Evolutionary conservation across 2,329 filamentous ascomycete genomes (phyloP), one percentile per base, ranked within the genome.

Genomic region (Monilinia aucupariae): DNA sequence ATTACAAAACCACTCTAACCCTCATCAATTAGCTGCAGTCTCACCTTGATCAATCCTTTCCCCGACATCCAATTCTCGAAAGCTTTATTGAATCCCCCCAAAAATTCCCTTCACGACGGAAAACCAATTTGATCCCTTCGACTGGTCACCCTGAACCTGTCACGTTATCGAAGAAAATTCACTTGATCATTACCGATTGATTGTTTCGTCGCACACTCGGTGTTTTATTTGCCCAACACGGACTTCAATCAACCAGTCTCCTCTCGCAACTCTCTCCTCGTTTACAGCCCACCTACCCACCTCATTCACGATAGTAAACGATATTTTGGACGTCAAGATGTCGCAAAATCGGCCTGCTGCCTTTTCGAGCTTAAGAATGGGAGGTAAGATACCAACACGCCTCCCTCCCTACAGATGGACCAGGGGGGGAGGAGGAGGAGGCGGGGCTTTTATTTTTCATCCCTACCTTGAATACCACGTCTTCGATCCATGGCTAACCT

Each of bases 281-380:
- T 77, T 73, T 72, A 69, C 70, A 77, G 73, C 67, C 76, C 74
- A 66, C 75, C 74, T 61, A 72, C 67, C 76, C 74, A 66, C 75
- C 74, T 61, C 75, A 74, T 67, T 75, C 74, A 71, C 75, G 73
- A 77, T 78, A 72, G 59, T 67, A 65, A 66, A 13, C 61, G 53
- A 64, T 65, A 68, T 70, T 71, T 74, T 71, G 72, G 69, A 65
- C 68, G 66, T 67, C 69, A 78, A 71, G 47, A 96, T 96, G 92
- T 92, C 91, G 82, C 88, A 92, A 79, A 94, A 88, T 81, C 85
- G 92, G 82, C 90, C 92, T 78, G 89, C 91, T 83, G 88, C 91
- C 75, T 96, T 97, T 80, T 83, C 83, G 66, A 86, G 83, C 76
- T 79, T 97, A 82, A 90, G 93, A 81, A 97, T 97, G 92, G 94